phyloP scores from a whole-genome alignment of 371 early-diverging fungal species.

The Chytridium lagenaria region DNA sequence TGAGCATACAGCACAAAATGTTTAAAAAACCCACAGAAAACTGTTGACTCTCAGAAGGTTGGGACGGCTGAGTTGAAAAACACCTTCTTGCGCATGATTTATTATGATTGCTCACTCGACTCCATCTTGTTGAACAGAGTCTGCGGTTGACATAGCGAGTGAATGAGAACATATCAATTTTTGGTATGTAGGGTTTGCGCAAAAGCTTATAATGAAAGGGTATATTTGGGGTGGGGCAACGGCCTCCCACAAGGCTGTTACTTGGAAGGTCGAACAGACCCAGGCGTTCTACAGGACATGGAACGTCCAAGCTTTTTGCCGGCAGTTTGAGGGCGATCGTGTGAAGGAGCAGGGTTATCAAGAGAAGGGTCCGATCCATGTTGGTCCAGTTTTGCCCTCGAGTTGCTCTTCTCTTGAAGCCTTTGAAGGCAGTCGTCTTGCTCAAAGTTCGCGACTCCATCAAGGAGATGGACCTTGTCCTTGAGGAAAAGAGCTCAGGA shows the following conservation, averaged over 20 bases:
- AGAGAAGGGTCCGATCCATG: conserved; percentile 24
- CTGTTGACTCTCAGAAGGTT: conserved; percentile 24
- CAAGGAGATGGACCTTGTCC: conserved; percentile 30
- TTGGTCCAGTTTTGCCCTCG: conserved; percentile 21
- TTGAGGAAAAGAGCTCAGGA: conserved; percentile 29
- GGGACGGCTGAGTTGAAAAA: too few relatives aligned
- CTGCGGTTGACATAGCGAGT: too few relatives aligned
- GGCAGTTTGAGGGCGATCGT: not conserved
- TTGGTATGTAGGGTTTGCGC: too few relatives aligned
- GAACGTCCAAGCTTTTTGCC: conserved; percentile 15
- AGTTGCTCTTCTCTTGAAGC: conserved; percentile 19
- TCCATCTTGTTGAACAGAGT: too few relatives aligned
- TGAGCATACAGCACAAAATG: not conserved
- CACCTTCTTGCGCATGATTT: too few relatives aligned
- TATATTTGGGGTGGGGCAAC: not conserved
- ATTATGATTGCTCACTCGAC: too few relatives aligned
- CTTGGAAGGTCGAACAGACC: too few relatives aligned
- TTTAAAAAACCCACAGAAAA: not conserved
- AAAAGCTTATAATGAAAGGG: too few relatives aligned
- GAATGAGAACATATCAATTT: too few relatives aligned
- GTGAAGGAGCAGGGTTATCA: not conserved
- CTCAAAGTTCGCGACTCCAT: conserved; percentile 32
- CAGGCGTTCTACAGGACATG: conserved; percentile 20
- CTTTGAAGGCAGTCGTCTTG: conserved; percentile 19
- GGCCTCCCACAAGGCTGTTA: not conserved